Evolutionary conservation across 805 yeast species (phyloP), one percentile per base, ranked within the genome.

Genomic region (Saturnispora sekii): DNA sequence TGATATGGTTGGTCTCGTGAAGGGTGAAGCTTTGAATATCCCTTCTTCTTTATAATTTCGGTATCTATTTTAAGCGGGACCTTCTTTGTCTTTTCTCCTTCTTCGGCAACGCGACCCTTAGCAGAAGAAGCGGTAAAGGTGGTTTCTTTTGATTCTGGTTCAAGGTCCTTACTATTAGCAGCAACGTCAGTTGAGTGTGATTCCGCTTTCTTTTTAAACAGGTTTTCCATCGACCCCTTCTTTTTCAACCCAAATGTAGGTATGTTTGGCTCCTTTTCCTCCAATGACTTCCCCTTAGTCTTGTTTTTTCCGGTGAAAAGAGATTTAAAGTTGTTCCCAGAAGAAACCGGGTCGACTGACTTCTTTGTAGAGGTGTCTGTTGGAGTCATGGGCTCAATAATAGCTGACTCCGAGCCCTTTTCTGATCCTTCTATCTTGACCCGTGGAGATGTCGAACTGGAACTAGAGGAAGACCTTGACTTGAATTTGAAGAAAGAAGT

Each of bases 401-500:
- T 45, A 5, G 33, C 41, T 14, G 21, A 4, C n/a, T 37, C 12
- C 12, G 28, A 37, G 3, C 14, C n/a, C 26, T 5, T 21, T 21
- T 21, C 26, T 21, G 26, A 21, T 21, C 26, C 26, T 21, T 21
- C 26, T 21, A 21, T 21, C 26, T 21, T 21, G 26, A 21, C 8
- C 26, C 26, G 26, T 21, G 26, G 26, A 21, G 26, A 21, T 21
- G 26, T 21, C 8, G 26, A 21, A 5, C 26, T 21, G 26, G 26
- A 21, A 21, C 26, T 21, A 8, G 26, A 45, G 9, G 34, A n/a
- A 12, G 43, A 44, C 11, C 48, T 46, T 14, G 49, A 44, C 16
- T 50, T 50, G 26, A 51, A 44, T 35, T 51, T 51, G 31, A 51
- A 51, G 35, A 51, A 51, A n/a, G 51, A 48, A 1, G 53, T 37